These are phyloP conservation scores for Aspergillus pseudotamarii DNA, from an alignment of 2,329 filamentous ascomycete species.

Conservation along the genomic window DNA sequence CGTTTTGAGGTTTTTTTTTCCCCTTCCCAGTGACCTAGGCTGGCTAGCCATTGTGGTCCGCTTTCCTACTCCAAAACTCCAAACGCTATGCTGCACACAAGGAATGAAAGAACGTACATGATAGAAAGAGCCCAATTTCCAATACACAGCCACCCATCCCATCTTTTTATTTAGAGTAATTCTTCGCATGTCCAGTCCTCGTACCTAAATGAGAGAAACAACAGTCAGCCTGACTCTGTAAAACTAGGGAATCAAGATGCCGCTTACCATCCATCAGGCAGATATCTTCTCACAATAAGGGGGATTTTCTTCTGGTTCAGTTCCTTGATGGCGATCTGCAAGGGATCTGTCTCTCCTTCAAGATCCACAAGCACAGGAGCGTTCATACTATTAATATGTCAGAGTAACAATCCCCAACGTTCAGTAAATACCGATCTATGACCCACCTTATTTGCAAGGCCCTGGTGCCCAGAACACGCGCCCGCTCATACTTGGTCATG, in stretches of 20 bases:
- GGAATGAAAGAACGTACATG: constrained; percentile 23
- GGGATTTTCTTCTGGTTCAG: constrained; percentile 98
- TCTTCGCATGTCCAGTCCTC: constrained; percentile 99
- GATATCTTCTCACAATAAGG: constrained; percentile 88
- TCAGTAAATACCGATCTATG: not conserved
- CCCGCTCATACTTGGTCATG: constrained; percentile 99
- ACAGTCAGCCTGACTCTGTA: constrained; percentile 12
- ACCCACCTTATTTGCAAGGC: constrained; percentile 91
- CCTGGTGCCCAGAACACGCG: constrained; percentile 87
- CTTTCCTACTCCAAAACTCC: constrained; percentile 40
- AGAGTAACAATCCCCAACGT: not conserved
- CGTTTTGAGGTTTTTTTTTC: constrained; percentile 12
- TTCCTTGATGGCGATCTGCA: constrained; percentile 98
- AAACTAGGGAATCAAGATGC: not conserved
- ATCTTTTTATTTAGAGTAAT: constrained; percentile 59
- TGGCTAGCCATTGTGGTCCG: constrained; percentile 15
- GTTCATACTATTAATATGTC: constrained; percentile 72
- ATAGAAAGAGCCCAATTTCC: constrained; percentile 22
- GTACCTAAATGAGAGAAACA: constrained; percentile 62
- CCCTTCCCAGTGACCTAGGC: constrained; percentile 17
- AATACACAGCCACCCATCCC: constrained; percentile 20
- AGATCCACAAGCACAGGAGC: constrained; percentile 94
- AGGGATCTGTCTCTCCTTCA: constrained; percentile 94
- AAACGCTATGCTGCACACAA: constrained; percentile 43
- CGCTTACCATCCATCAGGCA: constrained; percentile 91